Evolutionary conservation across 2,329 filamentous ascomycete genomes (phyloP).

Genomic region (Pezicula carpinea): DNA sequence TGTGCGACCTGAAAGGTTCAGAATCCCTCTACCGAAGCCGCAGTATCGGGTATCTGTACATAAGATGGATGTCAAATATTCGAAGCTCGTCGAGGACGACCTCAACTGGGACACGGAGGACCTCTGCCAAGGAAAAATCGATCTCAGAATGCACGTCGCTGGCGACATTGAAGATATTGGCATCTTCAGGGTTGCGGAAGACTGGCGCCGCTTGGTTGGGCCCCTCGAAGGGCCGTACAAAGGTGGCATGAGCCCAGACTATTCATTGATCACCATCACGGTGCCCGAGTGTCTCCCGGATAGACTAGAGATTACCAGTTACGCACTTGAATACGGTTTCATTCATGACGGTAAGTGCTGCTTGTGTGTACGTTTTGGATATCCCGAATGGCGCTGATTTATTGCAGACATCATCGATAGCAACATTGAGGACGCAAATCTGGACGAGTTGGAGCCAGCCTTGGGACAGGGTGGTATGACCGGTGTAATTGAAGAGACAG

Average conservation of each 20-base stretch:
- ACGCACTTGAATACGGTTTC: neutral
- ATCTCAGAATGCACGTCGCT: no score
- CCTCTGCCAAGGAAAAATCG: no score
- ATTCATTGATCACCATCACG: neutral
- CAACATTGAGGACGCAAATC: neutral
- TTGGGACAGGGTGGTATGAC: no score
- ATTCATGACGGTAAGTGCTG: neutral
- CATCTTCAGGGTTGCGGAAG: conserved; percentile 29
- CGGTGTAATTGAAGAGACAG: no score
- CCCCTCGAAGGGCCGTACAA: conserved; percentile 25
- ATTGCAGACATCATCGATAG: neutral
- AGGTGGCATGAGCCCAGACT: conserved; percentile 23
- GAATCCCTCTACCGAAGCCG: no score
- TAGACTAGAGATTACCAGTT: neutral
- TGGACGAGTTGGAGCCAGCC: no score
- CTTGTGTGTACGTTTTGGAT: neutral
- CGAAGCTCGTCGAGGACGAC: no score
- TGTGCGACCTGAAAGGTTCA: no score
- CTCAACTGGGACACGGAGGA: no score
- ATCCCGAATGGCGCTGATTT: neutral
- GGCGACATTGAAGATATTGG: conserved; percentile 25
- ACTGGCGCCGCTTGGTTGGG: conserved; percentile 30
- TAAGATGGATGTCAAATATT: no score
- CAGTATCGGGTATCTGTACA: no score
- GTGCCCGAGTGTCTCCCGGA: neutral